phyloP scores from a whole-genome alignment of 2,329 filamentous ascomycete genomes.

The Diaporthe ilicicola region DNA sequence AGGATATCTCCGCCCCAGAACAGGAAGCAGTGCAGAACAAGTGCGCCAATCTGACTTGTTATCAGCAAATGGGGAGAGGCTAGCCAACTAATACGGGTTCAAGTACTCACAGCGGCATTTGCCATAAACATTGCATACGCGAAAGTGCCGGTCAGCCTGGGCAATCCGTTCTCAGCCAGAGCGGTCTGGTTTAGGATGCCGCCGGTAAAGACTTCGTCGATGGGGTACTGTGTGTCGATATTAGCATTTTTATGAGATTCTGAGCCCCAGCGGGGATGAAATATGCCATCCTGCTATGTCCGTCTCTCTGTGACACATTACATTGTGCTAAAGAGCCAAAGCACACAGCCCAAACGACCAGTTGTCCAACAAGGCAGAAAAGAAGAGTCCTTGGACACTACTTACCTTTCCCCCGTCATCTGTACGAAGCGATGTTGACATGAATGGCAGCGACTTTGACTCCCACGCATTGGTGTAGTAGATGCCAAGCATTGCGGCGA shows the following conservation, averaged over 20 bases:
- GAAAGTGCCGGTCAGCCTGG: conserved; percentile 57
- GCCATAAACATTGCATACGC: conserved; percentile 64
- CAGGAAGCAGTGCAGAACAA: conserved; percentile 59
- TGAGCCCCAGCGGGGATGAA: no score
- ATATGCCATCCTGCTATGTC: not conserved
- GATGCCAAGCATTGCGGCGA: conserved; percentile 57
- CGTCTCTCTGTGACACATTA: no score
- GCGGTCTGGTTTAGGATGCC: conserved; percentile 52
- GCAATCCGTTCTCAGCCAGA: conserved; percentile 53
- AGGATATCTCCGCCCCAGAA: conserved; percentile 65
- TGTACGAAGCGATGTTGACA: conserved; percentile 58
- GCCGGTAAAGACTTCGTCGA: conserved; percentile 48
- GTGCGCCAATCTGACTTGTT: conserved; percentile 58
- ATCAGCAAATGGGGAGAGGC: conserved; percentile 21
- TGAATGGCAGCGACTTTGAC: conserved; percentile 58
- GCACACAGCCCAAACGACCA: not conserved
- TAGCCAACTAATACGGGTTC: fast-evolving
- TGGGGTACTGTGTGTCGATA: conserved; percentile 44
- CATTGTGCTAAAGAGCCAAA: no score
- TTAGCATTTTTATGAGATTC: not conserved
- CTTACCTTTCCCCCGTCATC: conserved; percentile 45
- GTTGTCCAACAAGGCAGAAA: not conserved
- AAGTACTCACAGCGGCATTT: conserved; percentile 59
- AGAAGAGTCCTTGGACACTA: not conserved
- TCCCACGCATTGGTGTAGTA: conserved; percentile 61